Evolutionary conservation across 1,284 basidiomycete genomes (phyloP), one percentile per base, ranked within the genome.

Genomic region (Pseudozyma thailandica): DNA sequence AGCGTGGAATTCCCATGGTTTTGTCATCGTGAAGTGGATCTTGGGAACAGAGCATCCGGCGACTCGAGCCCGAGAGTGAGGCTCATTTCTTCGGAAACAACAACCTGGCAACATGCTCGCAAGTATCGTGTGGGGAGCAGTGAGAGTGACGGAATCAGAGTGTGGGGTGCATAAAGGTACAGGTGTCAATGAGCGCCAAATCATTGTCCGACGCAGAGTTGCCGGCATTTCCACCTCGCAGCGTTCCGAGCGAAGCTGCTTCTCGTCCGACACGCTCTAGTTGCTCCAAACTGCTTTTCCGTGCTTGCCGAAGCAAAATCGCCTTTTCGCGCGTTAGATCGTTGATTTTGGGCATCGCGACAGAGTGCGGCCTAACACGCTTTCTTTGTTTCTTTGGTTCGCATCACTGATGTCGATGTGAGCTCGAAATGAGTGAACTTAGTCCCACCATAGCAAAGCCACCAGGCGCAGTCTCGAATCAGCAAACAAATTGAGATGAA

Each of bases 161-260:
- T 66, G 63, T 52, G 63, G 63, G 63, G 63, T 66, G 53, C 57
- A 60, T 60, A 9, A 21, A 28, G 25, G 20, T 52, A 38, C 55
- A 49, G 47, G 26, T 60, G 63, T 66, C 63, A 55, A 47, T 23
- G 35, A 56, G 44, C 50, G 60, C 53, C 42, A 28, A 45, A 26
- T 41, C 7, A 7, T 4, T 33, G 31, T 33, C 39, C 39, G 39
- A 41, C 39, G 9, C 16, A 41, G 26, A 54, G 23, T 60, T 66
- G 63, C 63, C 63, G 63, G 25, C 53, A 66, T 66, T 66, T 66
- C 63, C 63, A 49, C 31, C 20, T 28, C 20, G 30, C 18, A 15
- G 23, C 38, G 21, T 55, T n/a, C 12, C 6, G 4, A 15, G 8
- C 6, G 4, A 6, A 9, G 1, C 20, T 2, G n/a, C 38, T 25